Base-by-base conservation (phyloP, 2,329 filamentous ascomycete species). In the Colletotrichum neosansevieriae region DNA sequence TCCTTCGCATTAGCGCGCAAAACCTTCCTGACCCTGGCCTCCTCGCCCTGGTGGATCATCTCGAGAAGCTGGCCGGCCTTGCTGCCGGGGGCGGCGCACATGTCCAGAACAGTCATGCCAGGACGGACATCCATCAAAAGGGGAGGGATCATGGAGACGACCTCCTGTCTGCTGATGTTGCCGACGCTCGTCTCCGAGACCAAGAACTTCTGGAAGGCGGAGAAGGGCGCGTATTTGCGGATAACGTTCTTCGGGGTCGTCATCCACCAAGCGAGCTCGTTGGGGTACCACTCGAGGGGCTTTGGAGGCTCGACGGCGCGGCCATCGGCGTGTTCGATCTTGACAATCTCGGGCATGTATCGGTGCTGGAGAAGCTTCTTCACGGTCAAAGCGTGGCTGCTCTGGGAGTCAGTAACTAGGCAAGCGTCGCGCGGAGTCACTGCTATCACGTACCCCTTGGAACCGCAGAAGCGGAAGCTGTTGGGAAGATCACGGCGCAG, bases 91-190 rank as follows among this genome's bases (percentile, higher is more conserved):
- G 96, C 96, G 68, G 96, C 96, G 81, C 96, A 99, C 84, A 99
- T 91, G 79, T 99, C 96, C 74, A 99, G 83, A 10, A 98, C 94
- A 1, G 91, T 92, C 91, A 98, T 97, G 60, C 94, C 93, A 4
- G 96, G 94, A 73, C 89, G 89, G 58, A 98, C 86, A 75, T 98
- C 94, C 85, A 99, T 92, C 74, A 98, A 85, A 74, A 98, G 87
- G 29, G 96, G 96, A 29, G 96, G 96, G 71, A 99, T 98, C 96
- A 99, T 99, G 83, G 94, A 97, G 76, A 99, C 96, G 50, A 97
- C 92, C 82, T 99, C 96, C 81, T 99, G 96, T 75, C 96, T 90
- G 80, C 93, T 97, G 75, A 99, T 98, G 79, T 98, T 99, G 75
- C 96, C 96, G 21, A 98, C 94, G 64, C 92, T 94, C 4, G 96